These are phyloP conservation scores for Apostasia ramifera DNA, from an alignment of 106 monocot species.

Conservation along the genomic window DNA sequence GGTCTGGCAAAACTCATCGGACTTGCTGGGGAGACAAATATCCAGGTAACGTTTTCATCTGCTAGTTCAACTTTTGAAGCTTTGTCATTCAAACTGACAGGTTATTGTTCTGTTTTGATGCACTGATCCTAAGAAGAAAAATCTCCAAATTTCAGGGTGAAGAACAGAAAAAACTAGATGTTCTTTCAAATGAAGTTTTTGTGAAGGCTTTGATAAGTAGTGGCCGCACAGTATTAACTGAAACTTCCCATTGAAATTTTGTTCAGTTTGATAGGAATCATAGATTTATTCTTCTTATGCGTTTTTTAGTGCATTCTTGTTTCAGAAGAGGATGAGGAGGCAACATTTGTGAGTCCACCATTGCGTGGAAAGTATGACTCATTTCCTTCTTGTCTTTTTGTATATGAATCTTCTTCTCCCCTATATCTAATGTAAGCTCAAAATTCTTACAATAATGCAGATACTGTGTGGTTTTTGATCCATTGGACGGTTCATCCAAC, in stretches of 20 bases:
- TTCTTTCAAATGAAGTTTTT: conserved; percentile 97
- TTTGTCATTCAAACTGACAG: background rate
- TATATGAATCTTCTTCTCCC: background rate
- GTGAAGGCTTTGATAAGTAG: conserved; percentile 88
- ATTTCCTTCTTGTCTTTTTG: background rate
- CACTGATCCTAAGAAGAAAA: background rate
- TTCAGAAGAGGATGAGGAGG: conserved; percentile 93
- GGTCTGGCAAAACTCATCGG: conserved; percentile 96
- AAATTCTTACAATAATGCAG: conserved; percentile 28
- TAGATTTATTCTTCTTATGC: background rate
- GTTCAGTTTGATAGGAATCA: background rate
- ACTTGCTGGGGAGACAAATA: conserved; percentile 85
- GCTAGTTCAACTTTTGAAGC: background rate
- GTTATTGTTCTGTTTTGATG: background rate
- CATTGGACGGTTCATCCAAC: conserved; percentile 95
- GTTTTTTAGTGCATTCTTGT: conserved; percentile 79
- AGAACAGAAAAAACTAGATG: conserved; percentile 98
- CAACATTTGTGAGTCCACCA: conserved; percentile 80
- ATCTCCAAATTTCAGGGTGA: conserved; percentile 54
- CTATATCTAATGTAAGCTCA: background rate
- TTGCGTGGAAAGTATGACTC: conserved; percentile 73
- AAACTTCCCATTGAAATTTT: background rate
- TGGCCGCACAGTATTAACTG: conserved; percentile 68
- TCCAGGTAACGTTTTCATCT: conserved; percentile 48
- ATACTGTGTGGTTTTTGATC: conserved; percentile 97